Evolutionary conservation across 805 yeast genomes (phyloP).

Genomic region (Pichia kluyveri): DNA sequence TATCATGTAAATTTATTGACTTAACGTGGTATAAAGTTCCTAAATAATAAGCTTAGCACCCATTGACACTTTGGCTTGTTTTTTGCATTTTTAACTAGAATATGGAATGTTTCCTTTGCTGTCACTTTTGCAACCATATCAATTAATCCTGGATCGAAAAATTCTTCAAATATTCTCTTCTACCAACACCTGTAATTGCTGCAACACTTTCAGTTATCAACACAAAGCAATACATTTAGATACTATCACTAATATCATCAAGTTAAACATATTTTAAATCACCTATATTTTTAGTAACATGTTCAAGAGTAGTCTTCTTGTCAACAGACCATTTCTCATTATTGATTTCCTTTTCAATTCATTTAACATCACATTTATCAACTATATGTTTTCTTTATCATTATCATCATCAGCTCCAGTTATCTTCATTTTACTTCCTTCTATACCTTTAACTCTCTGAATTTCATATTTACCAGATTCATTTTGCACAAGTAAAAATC

Average conservation of each 20-base stretch:
- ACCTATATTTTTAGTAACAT: slow-evolving; percentile 8
- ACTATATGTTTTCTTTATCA: neutral
- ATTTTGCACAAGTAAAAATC: slow-evolving; percentile 46
- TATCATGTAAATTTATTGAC: no score
- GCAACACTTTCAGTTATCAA: slow-evolving; percentile 97
- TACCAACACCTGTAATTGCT: slow-evolving; percentile 94
- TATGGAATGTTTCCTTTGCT: slow-evolving; percentile 90
- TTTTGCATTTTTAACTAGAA: slow-evolving; percentile 50
- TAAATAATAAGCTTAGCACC: no score
- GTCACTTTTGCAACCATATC: slow-evolving; percentile 93
- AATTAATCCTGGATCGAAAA: slow-evolving; percentile 80
- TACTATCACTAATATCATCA: neutral
- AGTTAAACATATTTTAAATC: neutral
- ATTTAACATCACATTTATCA: neutral
- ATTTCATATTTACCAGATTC: slow-evolving; percentile 35
- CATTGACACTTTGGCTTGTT: no score
- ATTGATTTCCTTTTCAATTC: slow-evolving; percentile 1
- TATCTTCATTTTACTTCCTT: slow-evolving; percentile 32
- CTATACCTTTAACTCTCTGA: slow-evolving; percentile 73
- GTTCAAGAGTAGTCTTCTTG: slow-evolving; percentile 3
- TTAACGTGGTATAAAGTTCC: no score
- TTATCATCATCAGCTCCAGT: neutral
- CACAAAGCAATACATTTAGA: neutral
- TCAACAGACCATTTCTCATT: slow-evolving; percentile 6
- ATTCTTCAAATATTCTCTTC: slow-evolving; percentile 87